A percentile compares a stretch with the other conserved stretches of the same genome.
Conservation (phyloP, 225 moss, liverwort and hornwort genomes). For the Pseudoscleropodium purum region DNA sequence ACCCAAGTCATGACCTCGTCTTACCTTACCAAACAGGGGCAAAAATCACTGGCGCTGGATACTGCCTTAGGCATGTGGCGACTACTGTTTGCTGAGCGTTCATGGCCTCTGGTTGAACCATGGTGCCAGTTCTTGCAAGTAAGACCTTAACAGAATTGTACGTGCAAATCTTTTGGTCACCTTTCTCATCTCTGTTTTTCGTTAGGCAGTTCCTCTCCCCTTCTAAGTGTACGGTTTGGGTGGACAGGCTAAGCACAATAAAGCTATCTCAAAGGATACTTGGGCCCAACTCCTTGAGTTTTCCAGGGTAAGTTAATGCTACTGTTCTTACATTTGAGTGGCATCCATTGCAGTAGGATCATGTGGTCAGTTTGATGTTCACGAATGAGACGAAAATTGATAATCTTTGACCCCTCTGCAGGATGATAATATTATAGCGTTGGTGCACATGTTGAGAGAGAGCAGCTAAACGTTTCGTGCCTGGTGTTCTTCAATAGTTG, state of each 20-base stretch:
- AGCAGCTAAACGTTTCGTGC: not conserved
- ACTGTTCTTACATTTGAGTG: not conserved
- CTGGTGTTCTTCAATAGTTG: not conserved
- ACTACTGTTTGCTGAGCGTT: slow-evolving; percentile 73
- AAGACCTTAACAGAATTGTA: not conserved
- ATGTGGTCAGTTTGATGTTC: not conserved
- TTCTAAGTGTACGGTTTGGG: not conserved
- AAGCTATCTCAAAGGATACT: slow-evolving; percentile 91
- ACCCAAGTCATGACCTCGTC: not conserved
- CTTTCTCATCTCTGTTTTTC: not conserved
- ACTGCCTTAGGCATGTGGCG: slow-evolving; percentile 96
- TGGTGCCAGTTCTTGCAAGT: slow-evolving; percentile 98
- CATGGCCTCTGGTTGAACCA: slow-evolving; percentile 78
- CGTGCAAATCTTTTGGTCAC: not conserved
- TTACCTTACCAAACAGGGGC: slow-evolving; percentile 39
- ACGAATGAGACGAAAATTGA: not conserved
- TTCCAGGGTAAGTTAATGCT: slow-evolving; percentile 51
- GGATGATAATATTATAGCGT: not conserved
- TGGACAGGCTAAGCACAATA: slow-evolving; percentile 84
- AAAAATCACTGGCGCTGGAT: slow-evolving; percentile 90
- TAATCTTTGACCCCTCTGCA: not conserved
- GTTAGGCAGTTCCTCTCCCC: not conserved
- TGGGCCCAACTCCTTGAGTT: slow-evolving; percentile 96
- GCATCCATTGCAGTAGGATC: not conserved
- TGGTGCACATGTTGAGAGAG: not conserved